Base-by-base conservation (phyloP, 2,329 filamentous ascomycete genomes). In the Fusarium phyllophilum region DNA sequence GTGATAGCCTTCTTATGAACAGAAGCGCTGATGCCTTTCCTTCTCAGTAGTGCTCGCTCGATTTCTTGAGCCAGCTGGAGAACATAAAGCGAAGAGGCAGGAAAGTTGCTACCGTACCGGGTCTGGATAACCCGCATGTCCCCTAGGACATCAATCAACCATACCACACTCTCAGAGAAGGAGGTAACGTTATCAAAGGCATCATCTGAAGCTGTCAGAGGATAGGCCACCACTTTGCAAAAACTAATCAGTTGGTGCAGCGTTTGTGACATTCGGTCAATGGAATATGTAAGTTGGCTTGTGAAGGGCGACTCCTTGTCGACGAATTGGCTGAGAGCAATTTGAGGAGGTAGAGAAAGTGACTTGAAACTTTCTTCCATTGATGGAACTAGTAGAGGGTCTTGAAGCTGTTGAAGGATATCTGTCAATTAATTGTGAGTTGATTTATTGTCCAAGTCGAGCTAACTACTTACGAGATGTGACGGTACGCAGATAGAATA, bases 81-180 rank as follows among this genome's bases (percentile, higher is more conserved):
- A 5, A 85, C 72, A 15, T 80, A 70, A 14, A 83, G 74, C 8
- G 84, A 75, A 26, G 81, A 80, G 42, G 73, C 77, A 22, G 78
- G 78, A 62, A 76, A 75, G 51, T 75, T 42, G 44, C 77, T 60
- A 42, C 81, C 80, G 81, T 85, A 84, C 70, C 79, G 79, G 36
- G 80, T 82, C 65, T 85, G 84, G 17, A 82, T 77, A 26, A 81
- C 76, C 56, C 84, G 82, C 36, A 89, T 77, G 46, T 84, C 82
- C 41, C 86, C 81, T 70, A 85, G 79, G 12, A 83, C 82, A 75
- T 90, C 88, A 66, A 89, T 78, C 18, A 89, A 78, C 87, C 87
- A 89, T 18, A 85, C 82, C 1, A 83, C 78, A 65, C 82, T 82
- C 68, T 85, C 85, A 24, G 79, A 80, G 56, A 84, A 83, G 64